phyloP scores from a whole-genome alignment of 2,329 filamentous ascomycete species.

The Lecanicillium sp. region DNA sequence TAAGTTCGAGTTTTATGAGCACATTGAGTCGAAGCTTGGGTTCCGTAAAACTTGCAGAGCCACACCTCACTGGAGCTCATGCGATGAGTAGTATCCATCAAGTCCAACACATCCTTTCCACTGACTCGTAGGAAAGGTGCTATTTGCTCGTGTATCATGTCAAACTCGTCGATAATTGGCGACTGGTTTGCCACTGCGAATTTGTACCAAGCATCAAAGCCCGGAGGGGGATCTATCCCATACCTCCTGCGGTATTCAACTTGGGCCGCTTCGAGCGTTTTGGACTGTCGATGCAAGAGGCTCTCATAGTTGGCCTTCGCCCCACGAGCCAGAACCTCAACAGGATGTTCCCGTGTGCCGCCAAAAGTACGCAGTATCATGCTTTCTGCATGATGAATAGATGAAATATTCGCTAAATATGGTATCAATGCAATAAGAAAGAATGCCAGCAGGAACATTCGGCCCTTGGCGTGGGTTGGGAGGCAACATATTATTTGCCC shows the following conservation, averaged over 20 bases:
- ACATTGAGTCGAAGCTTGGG: constrained; percentile 21
- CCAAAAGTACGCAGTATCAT: constrained; percentile 7
- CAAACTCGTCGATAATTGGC: constrained; percentile 42
- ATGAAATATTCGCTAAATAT: constrained; percentile 19
- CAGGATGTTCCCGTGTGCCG: constrained; percentile 21
- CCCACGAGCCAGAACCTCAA: constrained; percentile 22
- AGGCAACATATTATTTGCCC: constrained; percentile 22
- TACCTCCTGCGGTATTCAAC: constrained; percentile 38
- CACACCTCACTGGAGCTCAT: constrained; percentile 26
- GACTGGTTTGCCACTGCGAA: constrained; percentile 32
- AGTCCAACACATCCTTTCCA: constrained; percentile 21
- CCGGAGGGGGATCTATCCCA: constrained; percentile 31
- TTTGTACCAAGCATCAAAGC: constrained; percentile 38
- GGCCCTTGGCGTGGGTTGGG: constrained; percentile 21
- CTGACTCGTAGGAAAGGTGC: constrained; percentile 32
- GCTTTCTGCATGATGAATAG: constrained; percentile 14
- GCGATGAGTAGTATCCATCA: constrained; percentile 18
- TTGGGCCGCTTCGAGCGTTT: constrained; percentile 23
- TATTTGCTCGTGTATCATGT: constrained; percentile 31
- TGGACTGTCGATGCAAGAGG: constrained; percentile 28
- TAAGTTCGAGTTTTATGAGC: constrained; percentile 21
- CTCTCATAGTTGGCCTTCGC: constrained; percentile 22
- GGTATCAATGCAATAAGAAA: constrained; percentile 21
- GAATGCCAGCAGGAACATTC: constrained; percentile 21
- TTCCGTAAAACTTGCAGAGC: constrained; percentile 24